Base-by-base conservation (phyloP, 495 filamentous ascomycete genomes). In the Xylaria venustula region DNA sequence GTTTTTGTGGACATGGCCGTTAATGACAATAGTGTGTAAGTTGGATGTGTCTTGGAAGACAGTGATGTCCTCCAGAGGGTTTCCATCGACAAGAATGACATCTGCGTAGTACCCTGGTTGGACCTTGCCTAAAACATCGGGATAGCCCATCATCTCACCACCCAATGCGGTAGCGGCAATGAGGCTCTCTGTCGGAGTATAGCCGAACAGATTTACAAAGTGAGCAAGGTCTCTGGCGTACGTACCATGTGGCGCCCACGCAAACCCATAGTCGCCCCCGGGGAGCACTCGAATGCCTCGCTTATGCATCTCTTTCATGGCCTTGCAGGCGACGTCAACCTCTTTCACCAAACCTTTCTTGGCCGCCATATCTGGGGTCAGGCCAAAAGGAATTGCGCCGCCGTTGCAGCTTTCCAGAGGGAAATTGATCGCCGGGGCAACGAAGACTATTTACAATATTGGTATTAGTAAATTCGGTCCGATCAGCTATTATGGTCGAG, bases 201-300 rank as follows among this genome's bases (percentile, higher is more conserved):
- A 81, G n/a, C 71, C 76, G 25, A 83, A 70, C 0, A 79, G 68
- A 40, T 81, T 77, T 20, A 80, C 76, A 52, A 83, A 83, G 54
- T 82, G 79, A 20, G 71, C 74, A 19, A 83, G 71, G 55, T 83
- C 80, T 2, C 74, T 70, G 0, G 80, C 78, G 55, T 81, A 83
- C 0, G 78, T 82, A 2, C 80, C 80, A 36, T 82, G 78, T 1
- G 78, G 80, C 20, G 76, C 77, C 80, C 80, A 82, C 1, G 77
- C 77, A 60, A 83, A 83, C 20, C 81, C 79, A 42, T 83, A 83
- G 60, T 83, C 80, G 7, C 80, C 80, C 44, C 79, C 78, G 0
- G 79, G 80, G 1, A 83, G 67, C 7, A 83, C 74, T 2, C 67
- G 63, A 54, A 83, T 81, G 23, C 78, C 78, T 44, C 79, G 68